phyloP scores from a whole-genome alignment of 306 rosid species.

The Prunus mira region DNA sequence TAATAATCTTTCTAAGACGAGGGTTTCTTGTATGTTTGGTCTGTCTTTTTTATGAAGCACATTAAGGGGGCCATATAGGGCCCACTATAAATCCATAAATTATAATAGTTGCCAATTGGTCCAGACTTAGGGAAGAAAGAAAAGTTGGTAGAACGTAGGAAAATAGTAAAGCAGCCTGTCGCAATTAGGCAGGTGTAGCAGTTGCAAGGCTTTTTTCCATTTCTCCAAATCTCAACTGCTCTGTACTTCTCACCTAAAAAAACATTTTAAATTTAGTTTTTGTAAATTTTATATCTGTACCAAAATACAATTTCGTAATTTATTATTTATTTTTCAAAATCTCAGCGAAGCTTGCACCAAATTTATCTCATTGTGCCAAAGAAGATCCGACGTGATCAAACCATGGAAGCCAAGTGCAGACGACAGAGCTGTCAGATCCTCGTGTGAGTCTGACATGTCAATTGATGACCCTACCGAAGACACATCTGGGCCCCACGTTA shows the following conservation, averaged over 20 bases:
- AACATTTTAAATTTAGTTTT: not conserved
- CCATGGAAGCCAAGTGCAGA: conserved; percentile 51
- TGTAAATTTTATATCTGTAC: not conserved
- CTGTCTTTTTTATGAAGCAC: not conserved
- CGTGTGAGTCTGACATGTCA: conserved; percentile 91
- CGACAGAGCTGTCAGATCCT: conserved; percentile 63
- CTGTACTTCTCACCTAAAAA: conserved; percentile 12
- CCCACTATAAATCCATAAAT: not conserved
- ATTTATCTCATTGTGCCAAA: conserved; percentile 52
- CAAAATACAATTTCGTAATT: not conserved
- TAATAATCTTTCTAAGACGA: not conserved
- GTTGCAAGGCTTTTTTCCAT: conserved; percentile 23
- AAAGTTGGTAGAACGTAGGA: conserved; percentile 2
- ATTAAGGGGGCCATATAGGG: not conserved
- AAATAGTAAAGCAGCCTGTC: conserved; percentile 15
- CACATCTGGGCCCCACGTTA: conserved; percentile 22
- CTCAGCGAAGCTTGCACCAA: conserved; percentile 78
- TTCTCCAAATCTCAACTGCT: conserved; percentile 14
- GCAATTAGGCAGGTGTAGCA: conserved; percentile 29
- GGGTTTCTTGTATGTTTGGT: not conserved
- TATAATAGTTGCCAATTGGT: not conserved
- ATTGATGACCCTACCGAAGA: conserved; percentile 77
- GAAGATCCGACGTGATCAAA: conserved; percentile 68
- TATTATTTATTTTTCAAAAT: not conserved
- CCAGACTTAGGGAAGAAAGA: not conserved